These are phyloP conservation scores for Pinus taeda DNA, from an alignment of 75 land plant species.

Conservation along the genomic window DNA sequence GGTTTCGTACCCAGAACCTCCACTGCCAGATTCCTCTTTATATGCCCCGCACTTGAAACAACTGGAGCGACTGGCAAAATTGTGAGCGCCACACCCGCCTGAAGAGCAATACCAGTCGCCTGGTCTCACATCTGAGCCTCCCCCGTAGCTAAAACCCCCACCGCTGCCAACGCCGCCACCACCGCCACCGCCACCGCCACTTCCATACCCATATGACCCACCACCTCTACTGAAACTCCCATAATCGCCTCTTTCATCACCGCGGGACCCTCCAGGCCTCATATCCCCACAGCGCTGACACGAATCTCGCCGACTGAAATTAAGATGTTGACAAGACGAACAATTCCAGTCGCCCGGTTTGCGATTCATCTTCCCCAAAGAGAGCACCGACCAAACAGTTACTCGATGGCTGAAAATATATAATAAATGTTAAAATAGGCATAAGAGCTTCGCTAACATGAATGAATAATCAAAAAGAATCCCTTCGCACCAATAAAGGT, in stretches of 20 bases:
- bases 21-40: constrained; percentile 48
- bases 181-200: constrained; percentile 4
- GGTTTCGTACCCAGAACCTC: constrained; percentile 24
- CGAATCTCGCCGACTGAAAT: constrained; percentile 83
- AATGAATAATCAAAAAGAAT: too few relatives aligned
- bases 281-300: constrained; percentile 83
- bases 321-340: constrained; percentile 80
- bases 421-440: too few relatives aligned
- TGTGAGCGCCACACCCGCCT: constrained; percentile 74
- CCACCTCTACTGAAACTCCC: constrained; percentile 21
- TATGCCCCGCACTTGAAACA: constrained; percentile 85
- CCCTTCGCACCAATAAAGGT: too few relatives aligned
- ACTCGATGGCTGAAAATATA: too few relatives aligned
- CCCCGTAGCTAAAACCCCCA: constrained; percentile 30
- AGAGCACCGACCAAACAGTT: too few relatives aligned
- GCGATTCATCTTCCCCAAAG: constrained; percentile 54
- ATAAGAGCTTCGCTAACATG: too few relatives aligned
- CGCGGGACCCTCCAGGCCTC: constrained; percentile 40
- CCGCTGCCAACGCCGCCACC: constrained; percentile 21
- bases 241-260: constrained; percentile 21
- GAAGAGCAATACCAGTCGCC: constrained; percentile 91
- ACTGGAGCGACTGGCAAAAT: constrained; percentile 90
- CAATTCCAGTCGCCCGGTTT: constrained; percentile 96
- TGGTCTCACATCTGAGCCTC: constrained; percentile 76
- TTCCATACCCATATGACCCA: not conserved